Percentiles rank a stretch among this genome's conserved stretches.
These are phyloP conservation scores for Colletotrichum sp. DNA, from an alignment of 2,329 filamentous ascomycete species.

Conservation along the genomic window DNA sequence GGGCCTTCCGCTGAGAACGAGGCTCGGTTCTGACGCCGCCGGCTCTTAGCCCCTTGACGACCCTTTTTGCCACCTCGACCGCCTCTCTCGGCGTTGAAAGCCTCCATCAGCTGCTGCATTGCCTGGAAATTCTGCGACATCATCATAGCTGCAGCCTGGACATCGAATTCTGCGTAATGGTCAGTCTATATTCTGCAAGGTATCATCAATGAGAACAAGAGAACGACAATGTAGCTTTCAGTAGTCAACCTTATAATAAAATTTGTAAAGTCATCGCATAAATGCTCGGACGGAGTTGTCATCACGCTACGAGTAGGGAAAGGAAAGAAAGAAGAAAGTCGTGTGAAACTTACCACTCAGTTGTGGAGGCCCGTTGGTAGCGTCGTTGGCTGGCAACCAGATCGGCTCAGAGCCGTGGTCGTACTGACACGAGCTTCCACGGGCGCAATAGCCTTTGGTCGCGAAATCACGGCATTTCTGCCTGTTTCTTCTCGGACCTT, in stretches of 20 bases:
- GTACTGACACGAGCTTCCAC: constrained; percentile 70
- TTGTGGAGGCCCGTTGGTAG: neutral
- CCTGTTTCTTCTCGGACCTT: constrained; percentile 36
- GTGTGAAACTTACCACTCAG: constrained; percentile 3
- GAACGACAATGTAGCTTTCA: constrained; percentile 27
- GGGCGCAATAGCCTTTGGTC: constrained; percentile 72
- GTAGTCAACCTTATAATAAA: constrained; percentile 30
- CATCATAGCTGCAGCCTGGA: constrained; percentile 22
- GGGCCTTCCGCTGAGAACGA: constrained; percentile 70
- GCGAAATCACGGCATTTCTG: constrained; percentile 74
- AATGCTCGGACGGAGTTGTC: constrained; percentile 23
- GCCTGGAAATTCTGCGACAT: constrained; percentile 20
- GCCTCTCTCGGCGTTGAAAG: constrained; percentile 24
- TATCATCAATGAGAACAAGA: neutral
- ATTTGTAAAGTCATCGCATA: constrained; percentile 23
- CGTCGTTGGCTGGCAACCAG: constrained; percentile 2
- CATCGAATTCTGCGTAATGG: constrained; percentile 16
- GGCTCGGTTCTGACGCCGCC: constrained; percentile 41
- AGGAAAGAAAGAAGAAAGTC: neutral
- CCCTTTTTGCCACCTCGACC: constrained; percentile 30
- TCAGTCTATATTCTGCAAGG: neutral
- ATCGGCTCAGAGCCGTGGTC: constrained; percentile 62
- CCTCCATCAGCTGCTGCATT: constrained; percentile 19
- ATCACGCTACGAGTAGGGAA: constrained; percentile 16
- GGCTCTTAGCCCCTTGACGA: constrained; percentile 24